These are phyloP conservation scores for Wallacemonas rigidus DNA, from an alignment of 208 protist species.

Conservation along the genomic window DNA sequence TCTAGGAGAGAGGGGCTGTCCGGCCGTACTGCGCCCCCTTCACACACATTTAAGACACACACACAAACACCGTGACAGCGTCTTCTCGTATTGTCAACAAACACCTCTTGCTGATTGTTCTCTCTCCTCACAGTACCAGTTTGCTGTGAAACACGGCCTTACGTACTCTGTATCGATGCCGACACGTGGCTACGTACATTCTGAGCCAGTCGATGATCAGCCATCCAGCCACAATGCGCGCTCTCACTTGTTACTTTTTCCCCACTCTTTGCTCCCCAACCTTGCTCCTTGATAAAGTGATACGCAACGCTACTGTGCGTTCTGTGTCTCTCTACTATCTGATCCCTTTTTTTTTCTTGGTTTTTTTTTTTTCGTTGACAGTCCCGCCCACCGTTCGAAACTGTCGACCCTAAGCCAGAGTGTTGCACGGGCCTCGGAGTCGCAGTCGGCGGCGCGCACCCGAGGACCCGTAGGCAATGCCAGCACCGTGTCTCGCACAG, in stretches of 20 bases:
- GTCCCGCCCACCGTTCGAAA: conserved; percentile 3
- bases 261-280: background rate
- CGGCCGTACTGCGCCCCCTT: too few relatives aligned
- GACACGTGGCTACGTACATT: too few relatives aligned
- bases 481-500: background rate
- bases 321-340: background rate
- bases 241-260: background rate
- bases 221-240: too few relatives aligned
- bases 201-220: too few relatives aligned
- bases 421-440: conserved; percentile 14
- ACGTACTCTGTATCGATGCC: too few relatives aligned
- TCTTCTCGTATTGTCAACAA: too few relatives aligned
- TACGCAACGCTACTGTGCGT: background rate
- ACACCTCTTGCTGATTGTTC: too few relatives aligned
- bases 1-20: too few relatives aligned
- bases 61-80: too few relatives aligned
- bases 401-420: conserved; percentile 14
- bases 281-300: background rate
- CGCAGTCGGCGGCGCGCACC: background rate
- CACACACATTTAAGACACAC: too few relatives aligned
- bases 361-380: background rate
- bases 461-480: background rate
- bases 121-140: too few relatives aligned
- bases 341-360: background rate
- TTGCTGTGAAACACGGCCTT: too few relatives aligned